A percentile compares a stretch with the other conserved stretches of the same genome.
phyloP scores from a whole-genome alignment of 2,329 filamentous ascomycete genomes.

The Colletotrichum sansevieriae region DNA sequence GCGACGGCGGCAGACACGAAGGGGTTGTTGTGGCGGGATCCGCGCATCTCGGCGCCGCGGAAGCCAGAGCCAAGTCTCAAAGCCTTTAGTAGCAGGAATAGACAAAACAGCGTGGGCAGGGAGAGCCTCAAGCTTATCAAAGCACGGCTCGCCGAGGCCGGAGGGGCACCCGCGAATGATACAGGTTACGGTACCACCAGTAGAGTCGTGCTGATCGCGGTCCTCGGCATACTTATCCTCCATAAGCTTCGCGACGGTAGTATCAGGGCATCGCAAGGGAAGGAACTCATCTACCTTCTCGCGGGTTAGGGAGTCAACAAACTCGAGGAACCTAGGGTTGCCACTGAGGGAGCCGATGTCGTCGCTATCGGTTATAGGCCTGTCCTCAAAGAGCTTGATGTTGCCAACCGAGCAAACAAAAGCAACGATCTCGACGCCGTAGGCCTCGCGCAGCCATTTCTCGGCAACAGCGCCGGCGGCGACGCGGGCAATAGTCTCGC shows the following conservation, averaged over 20 bases:
- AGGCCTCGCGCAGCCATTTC: constrained; percentile 47
- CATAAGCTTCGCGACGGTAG: constrained; percentile 61
- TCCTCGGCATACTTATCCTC: constrained; percentile 54
- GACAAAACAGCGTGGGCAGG: constrained; percentile 94
- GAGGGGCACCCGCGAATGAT: constrained; percentile 88
- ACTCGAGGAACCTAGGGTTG: constrained; percentile 82
- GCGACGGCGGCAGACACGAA: constrained; percentile 73
- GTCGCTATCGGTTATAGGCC: constrained; percentile 71
- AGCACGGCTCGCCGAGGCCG: constrained; percentile 92
- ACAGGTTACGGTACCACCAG: constrained; percentile 93
- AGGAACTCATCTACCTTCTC: constrained; percentile 83
- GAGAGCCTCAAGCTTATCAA: constrained; percentile 93
- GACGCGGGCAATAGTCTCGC: constrained; percentile 49
- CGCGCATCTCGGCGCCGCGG: constrained; percentile 84
- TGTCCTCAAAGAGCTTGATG: constrained; percentile 63
- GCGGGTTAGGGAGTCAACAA: constrained; percentile 80
- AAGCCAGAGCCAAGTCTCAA: constrained; percentile 96
- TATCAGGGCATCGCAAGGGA: constrained; percentile 87
- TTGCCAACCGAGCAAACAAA: constrained; percentile 89
- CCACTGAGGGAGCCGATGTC: constrained; percentile 77
- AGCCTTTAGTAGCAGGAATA: constrained; percentile 95
- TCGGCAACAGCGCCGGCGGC: constrained; percentile 82
- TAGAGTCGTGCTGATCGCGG: constrained; percentile 4
- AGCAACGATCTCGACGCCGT: constrained; percentile 90
- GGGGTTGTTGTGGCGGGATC: constrained; percentile 92